Base-by-base conservation (phyloP, 768 basidiomycete species). In the Ramaria rubella region DNA sequence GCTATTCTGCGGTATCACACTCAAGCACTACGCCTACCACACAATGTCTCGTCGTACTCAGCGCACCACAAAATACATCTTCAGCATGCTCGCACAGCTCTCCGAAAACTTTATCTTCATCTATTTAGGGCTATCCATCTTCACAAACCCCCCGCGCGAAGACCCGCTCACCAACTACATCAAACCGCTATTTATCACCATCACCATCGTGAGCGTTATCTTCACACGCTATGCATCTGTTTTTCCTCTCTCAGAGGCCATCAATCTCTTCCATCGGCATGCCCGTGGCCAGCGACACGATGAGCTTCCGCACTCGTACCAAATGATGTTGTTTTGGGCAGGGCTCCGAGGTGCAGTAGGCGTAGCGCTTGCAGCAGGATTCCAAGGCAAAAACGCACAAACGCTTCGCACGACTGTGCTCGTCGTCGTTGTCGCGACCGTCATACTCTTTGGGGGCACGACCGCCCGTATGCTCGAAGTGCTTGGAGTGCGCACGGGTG, bases 261-360 rank as follows among this genome's bases (percentile, higher is more conserved):
- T 99, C 83, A 99, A 99, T 74, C 78, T 96, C 61, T 85, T 97
- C 77, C 87, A 85, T 63, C 76, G 75, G 27, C 89, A 94, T 59
- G 85, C 81, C 2, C 82, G 91, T 1, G 93, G 93, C 1, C 90
- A 94, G 65, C 81, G 93, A 40, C 73, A 79, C 23, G 94, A 96
- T 61, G 94, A 97, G 63, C 75, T 99, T 4, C 94, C 96, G 1
- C 94, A 98, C 69, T 94, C 93, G 11, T 97, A 99, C 66, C 94
- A 97, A 64, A 95, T 98, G 91, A 96, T 98, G 94, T 74, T 98
- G 15, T 98, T 98, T 72, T 99, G 95, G 96, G 95, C 95, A 1
- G 95, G 95, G 5, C 73, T 99, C 53, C 79, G 96, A 27, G 96
- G 96, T 33, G 96, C 96, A 0, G 96, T 99, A 42, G 96, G 96